Evolutionary conservation across 495 filamentous ascomycete genomes (phyloP).

Genomic region (Penicillium bialowiezense): DNA sequence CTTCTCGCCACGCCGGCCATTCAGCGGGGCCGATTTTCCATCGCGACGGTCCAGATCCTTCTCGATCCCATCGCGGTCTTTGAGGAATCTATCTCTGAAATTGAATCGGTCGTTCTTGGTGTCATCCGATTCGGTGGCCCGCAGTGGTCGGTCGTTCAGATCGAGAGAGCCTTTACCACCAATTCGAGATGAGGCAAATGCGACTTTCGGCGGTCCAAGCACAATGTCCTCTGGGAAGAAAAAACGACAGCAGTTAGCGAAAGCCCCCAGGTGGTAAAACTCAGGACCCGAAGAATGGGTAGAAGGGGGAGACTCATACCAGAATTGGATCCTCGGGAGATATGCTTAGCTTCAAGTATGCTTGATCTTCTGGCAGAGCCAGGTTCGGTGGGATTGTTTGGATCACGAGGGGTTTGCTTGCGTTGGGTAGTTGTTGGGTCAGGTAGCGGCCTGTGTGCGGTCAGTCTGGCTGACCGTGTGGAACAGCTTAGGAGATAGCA

Average conservation of each 20-base stretch:
- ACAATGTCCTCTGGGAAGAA: slow-evolving; percentile 72
- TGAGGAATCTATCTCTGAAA: slow-evolving; percentile 54
- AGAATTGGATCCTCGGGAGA: slow-evolving; percentile 61
- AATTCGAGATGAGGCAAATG: slow-evolving; percentile 76
- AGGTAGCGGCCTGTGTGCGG: slow-evolving; percentile 37
- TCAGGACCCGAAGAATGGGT: not conserved
- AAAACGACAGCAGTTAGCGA: slow-evolving; percentile 15
- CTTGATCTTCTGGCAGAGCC: slow-evolving; percentile 53
- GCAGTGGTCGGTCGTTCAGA: slow-evolving; percentile 43
- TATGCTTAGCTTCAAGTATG: slow-evolving; percentile 58
- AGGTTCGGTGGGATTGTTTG: slow-evolving; percentile 38
- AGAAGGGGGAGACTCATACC: slow-evolving; percentile 28
- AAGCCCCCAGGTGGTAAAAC: slow-evolving; percentile 7
- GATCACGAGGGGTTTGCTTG: slow-evolving; percentile 44
- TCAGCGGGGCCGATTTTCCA: slow-evolving; percentile 32
- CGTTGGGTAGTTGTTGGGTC: slow-evolving; percentile 43
- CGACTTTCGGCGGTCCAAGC: slow-evolving; percentile 82
- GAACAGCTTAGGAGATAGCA: slow-evolving; percentile 2
- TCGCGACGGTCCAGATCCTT: slow-evolving; percentile 44
- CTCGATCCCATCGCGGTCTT: slow-evolving; percentile 45
- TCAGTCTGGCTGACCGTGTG: slow-evolving; percentile 28
- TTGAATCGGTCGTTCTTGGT: slow-evolving; percentile 58
- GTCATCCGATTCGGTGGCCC: slow-evolving; percentile 48
- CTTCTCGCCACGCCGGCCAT: slow-evolving; percentile 46
- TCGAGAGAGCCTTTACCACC: slow-evolving; percentile 52